Evolutionary conservation across 768 basidiomycete genomes (phyloP).

Genomic region (Cantharellus anzutake): DNA sequence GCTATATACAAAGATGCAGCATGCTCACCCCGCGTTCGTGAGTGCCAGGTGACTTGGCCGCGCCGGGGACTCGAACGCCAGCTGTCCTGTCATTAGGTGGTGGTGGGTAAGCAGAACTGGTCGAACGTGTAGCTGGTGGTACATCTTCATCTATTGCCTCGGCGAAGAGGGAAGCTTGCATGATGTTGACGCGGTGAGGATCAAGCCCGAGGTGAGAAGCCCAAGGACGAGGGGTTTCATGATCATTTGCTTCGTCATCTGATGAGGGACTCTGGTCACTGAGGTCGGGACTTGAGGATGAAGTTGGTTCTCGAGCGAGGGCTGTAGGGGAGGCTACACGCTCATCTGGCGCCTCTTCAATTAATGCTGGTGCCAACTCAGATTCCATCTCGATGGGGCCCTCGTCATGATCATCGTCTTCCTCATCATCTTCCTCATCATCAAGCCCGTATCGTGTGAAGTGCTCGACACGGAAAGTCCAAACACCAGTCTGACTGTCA

Average conservation of each 20-base stretch:
- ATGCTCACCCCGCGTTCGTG: too few relatives aligned
- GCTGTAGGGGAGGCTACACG: not conserved
- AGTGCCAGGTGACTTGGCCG: too few relatives aligned
- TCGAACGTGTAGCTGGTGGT: not conserved
- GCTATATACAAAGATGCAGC: too few relatives aligned
- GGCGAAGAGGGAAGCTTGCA: constrained; percentile 71
- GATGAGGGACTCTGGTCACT: not conserved
- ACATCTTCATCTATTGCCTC: not conserved
- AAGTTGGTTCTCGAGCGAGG: not conserved
- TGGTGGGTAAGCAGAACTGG: too few relatives aligned
- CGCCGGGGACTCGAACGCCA: too few relatives aligned
- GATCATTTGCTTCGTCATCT: constrained; percentile 20
- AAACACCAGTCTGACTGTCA: constrained; percentile 62
- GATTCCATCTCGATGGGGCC: not conserved
- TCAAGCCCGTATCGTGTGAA: constrained; percentile 28
- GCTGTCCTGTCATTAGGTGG: too few relatives aligned
- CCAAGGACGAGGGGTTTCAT: constrained; percentile 31
- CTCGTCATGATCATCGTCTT: constrained; percentile 1
- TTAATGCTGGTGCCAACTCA: not conserved
- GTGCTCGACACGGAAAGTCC: constrained; percentile 89
- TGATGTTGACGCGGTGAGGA: constrained; percentile 75
- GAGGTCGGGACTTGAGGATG: not conserved
- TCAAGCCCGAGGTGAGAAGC: constrained; percentile 59
- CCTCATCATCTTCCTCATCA: constrained; percentile 11
- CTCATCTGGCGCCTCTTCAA: not conserved